phyloP scores from a whole-genome alignment of 2,329 filamentous ascomycete species.

The Aspergillus caelatus region DNA sequence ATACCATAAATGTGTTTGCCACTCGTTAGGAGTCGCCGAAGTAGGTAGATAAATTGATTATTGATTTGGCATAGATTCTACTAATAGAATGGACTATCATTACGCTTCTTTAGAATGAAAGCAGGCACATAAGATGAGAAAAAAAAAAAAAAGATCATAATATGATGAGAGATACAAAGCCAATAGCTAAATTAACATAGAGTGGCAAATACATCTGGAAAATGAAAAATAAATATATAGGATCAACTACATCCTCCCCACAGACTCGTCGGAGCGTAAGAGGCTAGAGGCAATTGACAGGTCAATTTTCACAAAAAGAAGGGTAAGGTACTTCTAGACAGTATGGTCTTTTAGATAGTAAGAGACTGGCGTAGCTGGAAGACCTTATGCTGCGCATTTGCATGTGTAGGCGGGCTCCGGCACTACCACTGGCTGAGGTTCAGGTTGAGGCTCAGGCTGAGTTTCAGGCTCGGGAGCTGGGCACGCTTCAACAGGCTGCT shows the following conservation, averaged over 20 bases:
- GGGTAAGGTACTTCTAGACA: background rate
- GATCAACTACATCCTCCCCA: background rate
- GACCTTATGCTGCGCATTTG: conserved; percentile 5
- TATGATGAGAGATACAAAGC: background rate
- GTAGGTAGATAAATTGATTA: too few species aligned
- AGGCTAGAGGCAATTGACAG: background rate
- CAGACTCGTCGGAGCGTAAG: background rate
- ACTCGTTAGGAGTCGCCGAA: background rate
- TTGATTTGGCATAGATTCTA: background rate
- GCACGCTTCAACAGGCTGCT: background rate
- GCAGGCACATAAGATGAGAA: background rate
- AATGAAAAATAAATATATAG: conserved; percentile 1
- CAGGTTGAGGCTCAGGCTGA: conserved; percentile 7
- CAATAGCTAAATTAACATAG: background rate
- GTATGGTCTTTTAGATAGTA: background rate
- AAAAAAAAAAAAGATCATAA: too few species aligned
- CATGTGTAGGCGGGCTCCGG: conserved; percentile 10
- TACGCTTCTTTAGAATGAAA: background rate
- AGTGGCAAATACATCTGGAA: background rate
- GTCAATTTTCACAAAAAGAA: conserved; percentile 3
- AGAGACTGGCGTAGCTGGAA: background rate
- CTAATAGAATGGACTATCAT: background rate
- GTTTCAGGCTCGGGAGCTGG: conserved; percentile 9
- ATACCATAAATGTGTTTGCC: background rate
- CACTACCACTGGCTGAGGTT: conserved; percentile 7